Percentiles rank a stretch among this genome's conserved stretches.
Conservation (phyloP, 257 asterid genomes). For the Thymus quinquecostatus region DNA sequence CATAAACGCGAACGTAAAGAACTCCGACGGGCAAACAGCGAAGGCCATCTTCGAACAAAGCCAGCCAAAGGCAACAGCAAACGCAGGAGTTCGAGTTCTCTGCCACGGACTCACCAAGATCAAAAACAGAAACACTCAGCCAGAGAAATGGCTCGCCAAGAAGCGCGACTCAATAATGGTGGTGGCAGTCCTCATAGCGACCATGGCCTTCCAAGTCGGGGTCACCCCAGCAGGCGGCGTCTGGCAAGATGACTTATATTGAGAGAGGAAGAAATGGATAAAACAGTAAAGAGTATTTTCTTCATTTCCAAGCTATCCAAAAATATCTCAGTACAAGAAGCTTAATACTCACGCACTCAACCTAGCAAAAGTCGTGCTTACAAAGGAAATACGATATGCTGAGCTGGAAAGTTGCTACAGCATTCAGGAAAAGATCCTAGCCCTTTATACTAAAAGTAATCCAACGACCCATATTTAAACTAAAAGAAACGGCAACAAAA, state of each 20-base stretch:
- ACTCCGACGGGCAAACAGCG: slow-evolving; percentile 39
- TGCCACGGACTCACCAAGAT: background rate
- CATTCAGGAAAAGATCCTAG: too few relatives aligned
- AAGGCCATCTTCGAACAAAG: slow-evolving; percentile 23
- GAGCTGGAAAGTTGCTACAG: too few relatives aligned
- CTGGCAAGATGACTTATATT: slow-evolving; percentile 39
- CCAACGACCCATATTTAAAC: too few relatives aligned
- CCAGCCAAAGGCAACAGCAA: slow-evolving; percentile 7
- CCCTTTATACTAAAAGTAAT: too few relatives aligned
- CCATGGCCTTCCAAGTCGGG: slow-evolving; percentile 49
- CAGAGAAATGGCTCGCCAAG: slow-evolving; percentile 40
- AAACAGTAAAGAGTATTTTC: too few relatives aligned
- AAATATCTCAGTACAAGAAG: too few relatives aligned
- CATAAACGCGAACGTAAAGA: slow-evolving; percentile 36
- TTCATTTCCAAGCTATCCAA: too few relatives aligned
- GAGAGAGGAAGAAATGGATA: too few relatives aligned
- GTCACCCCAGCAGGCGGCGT: slow-evolving; percentile 49
- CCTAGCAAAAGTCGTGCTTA: too few relatives aligned
- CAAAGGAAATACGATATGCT: too few relatives aligned
- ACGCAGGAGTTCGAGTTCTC: background rate
- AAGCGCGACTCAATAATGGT: slow-evolving; percentile 48
- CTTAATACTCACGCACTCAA: too few relatives aligned
- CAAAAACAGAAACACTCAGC: background rate
- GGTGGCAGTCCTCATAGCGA: slow-evolving; percentile 48
- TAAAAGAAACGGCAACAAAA: too few relatives aligned